Conservation (phyloP, 2,329 filamentous ascomycete species). For the Neonectria hederae region DNA sequence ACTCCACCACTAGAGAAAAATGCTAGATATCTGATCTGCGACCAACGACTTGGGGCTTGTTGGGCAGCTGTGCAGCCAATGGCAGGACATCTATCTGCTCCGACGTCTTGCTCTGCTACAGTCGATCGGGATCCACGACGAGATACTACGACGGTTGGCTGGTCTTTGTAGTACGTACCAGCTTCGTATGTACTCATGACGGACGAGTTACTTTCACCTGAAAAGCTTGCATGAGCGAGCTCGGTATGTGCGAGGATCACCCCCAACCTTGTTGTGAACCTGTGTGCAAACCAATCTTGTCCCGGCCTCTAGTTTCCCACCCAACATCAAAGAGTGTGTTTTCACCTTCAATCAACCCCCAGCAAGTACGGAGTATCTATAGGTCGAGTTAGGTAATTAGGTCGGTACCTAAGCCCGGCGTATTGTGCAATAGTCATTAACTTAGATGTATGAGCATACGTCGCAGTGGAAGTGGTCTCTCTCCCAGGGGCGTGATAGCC, state of each 20-base stretch:
- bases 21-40: not conserved
- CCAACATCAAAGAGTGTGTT: constrained; percentile 1
- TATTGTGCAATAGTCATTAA: not conserved
- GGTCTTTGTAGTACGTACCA: not conserved
- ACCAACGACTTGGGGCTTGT: not conserved
- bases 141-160: not conserved
- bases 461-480: not conserved
- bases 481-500: not conserved
- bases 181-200: not conserved
- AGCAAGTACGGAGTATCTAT: not conserved
- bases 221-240: constrained; percentile 8
- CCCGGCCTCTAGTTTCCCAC: not conserved
- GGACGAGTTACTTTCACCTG: constrained; percentile 1
- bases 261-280: constrained; percentile 6
- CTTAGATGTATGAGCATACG: not conserved
- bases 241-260: constrained; percentile 2
- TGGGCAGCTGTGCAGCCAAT: not conserved
- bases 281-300: constrained; percentile 1
- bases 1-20: not conserved
- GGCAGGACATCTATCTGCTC: not conserved
- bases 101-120: not conserved
- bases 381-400: not conserved
- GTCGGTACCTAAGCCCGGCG: not conserved
- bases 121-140: not conserved
- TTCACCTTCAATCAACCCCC: constrained; percentile 1